phyloP scores from a whole-genome alignment of 2,329 filamentous ascomycete species.

The Sporothrix pallida region DNA sequence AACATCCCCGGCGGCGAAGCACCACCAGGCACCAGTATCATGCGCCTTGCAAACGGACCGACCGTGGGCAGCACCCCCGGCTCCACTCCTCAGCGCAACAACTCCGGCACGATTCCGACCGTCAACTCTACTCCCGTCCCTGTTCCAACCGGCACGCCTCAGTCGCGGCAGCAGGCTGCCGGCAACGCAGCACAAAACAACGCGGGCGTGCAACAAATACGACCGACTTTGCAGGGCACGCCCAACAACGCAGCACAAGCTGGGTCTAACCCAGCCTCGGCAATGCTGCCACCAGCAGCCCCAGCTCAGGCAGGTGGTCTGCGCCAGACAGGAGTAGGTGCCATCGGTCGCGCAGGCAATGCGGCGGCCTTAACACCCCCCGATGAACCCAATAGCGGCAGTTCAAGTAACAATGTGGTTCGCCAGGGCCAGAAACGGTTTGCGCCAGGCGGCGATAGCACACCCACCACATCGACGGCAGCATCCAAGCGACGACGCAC shows the following conservation, averaged over 20 bases:
- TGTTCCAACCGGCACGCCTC: constrained; percentile 29
- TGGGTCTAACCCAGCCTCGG: background rate
- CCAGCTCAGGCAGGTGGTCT: background rate
- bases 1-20: constrained; percentile 50
- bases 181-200: constrained; percentile 11
- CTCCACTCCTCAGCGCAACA: constrained; percentile 23
- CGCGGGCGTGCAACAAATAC: constrained; percentile 26
- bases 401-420: constrained; percentile 21
- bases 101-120: constrained; percentile 15
- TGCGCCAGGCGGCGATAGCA: constrained; percentile 36
- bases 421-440: constrained; percentile 50
- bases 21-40: constrained; percentile 55
- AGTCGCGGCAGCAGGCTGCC: constrained; percentile 32
- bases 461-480: constrained; percentile 29
- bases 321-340: constrained; percentile 26
- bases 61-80: background rate
- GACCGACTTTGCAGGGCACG: constrained; percentile 9
- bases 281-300: constrained; percentile 19
- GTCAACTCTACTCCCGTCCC: constrained; percentile 39
- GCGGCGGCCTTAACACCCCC: constrained; percentile 59
- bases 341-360: constrained; percentile 24
- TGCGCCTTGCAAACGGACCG: constrained; percentile 50
- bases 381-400: constrained; percentile 50
- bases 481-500: constrained; percentile 48
- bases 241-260: background rate